Evolutionary conservation across 1,284 basidiomycete genomes (phyloP).

Genomic region (Naganishia sp.): DNA sequence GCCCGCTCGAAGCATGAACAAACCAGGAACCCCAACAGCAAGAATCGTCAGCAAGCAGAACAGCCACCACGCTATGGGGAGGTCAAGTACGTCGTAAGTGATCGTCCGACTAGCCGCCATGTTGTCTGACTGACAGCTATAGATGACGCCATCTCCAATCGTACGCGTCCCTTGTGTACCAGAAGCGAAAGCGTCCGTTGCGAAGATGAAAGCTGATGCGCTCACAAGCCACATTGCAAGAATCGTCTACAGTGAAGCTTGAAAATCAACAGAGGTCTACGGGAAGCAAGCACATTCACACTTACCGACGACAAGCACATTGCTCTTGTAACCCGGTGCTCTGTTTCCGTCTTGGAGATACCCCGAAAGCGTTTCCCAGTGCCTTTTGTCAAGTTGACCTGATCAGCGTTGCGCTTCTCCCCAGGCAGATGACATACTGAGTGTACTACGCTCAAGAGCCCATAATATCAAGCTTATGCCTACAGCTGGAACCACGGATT

Average conservation of each 20-base stretch:
- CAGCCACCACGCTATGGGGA: slow-evolving; percentile 49
- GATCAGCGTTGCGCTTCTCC: not conserved
- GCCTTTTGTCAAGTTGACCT: not conserved
- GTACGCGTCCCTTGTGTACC: slow-evolving; percentile 55
- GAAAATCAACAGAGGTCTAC: slow-evolving; percentile 7
- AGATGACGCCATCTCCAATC: slow-evolving; percentile 69
- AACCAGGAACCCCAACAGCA: slow-evolving; percentile 69
- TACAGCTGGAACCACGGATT: slow-evolving; percentile 66
- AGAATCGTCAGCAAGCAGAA: slow-evolving; percentile 66
- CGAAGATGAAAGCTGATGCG: slow-evolving; percentile 67
- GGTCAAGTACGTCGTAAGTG: not conserved
- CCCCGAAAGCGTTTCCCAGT: not conserved
- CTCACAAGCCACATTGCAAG: slow-evolving; percentile 65
- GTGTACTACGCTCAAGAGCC: slow-evolving; percentile 60
- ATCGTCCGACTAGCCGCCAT: too few relatives aligned
- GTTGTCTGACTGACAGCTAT: slow-evolving; percentile 57
- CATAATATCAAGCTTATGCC: slow-evolving; percentile 62
- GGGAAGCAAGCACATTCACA: not conserved
- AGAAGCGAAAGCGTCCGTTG: slow-evolving; percentile 61
- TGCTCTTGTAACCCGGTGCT: slow-evolving; percentile 7
- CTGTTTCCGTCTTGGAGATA: slow-evolving; percentile 8
- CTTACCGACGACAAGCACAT: not conserved
- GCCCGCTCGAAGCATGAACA: slow-evolving; percentile 67
- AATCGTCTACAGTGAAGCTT: slow-evolving; percentile 49
- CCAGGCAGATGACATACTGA: slow-evolving; percentile 57